Evolutionary conservation across 2,329 filamentous ascomycete genomes (phyloP).

Genomic region (Coleophoma cylindrospora): DNA sequence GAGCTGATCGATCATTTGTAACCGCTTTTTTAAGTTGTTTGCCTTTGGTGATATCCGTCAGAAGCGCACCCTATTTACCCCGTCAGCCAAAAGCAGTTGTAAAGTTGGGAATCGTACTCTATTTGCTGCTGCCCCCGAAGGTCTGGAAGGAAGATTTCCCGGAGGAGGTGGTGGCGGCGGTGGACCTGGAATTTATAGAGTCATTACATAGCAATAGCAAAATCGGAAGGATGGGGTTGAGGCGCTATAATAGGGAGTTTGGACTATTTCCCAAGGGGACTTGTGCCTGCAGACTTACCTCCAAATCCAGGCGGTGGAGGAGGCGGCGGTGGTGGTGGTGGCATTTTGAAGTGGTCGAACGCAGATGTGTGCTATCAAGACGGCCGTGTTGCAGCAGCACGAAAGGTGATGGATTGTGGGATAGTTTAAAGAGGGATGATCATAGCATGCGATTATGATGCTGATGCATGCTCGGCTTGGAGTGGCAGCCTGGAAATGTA

Average conservation of each 20-base stretch:
- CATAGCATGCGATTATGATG: no score
- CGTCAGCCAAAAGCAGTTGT: slow-evolving; percentile 10
- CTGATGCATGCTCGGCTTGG: no score
- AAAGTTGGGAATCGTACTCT: slow-evolving; percentile 48
- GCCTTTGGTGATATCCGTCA: slow-evolving; percentile 85
- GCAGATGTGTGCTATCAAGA: background rate
- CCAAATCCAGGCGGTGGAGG: slow-evolving; percentile 51
- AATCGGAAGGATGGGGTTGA: no score
- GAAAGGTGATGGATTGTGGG: no score
- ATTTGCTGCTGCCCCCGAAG: slow-evolving; percentile 46
- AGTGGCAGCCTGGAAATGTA: no score
- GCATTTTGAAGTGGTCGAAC: slow-evolving; percentile 25
- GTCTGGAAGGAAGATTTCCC: slow-evolving; percentile 47
- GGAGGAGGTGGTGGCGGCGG: slow-evolving; percentile 62
- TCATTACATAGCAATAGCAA: background rate
- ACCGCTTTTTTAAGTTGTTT: slow-evolving; percentile 75
- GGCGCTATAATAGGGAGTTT: no score
- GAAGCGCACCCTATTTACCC: slow-evolving; percentile 66
- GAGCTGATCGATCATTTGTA: slow-evolving; percentile 89
- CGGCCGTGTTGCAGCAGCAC: background rate
- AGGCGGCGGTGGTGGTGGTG: slow-evolving; percentile 64
- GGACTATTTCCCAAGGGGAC: no score
- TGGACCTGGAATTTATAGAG: slow-evolving; percentile 41
- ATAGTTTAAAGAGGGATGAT: no score
- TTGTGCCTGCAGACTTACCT: slow-evolving; percentile 22